phyloP scores from a whole-genome alignment of 2,329 filamentous ascomycete genomes.

The Epichloe glyceriae region DNA sequence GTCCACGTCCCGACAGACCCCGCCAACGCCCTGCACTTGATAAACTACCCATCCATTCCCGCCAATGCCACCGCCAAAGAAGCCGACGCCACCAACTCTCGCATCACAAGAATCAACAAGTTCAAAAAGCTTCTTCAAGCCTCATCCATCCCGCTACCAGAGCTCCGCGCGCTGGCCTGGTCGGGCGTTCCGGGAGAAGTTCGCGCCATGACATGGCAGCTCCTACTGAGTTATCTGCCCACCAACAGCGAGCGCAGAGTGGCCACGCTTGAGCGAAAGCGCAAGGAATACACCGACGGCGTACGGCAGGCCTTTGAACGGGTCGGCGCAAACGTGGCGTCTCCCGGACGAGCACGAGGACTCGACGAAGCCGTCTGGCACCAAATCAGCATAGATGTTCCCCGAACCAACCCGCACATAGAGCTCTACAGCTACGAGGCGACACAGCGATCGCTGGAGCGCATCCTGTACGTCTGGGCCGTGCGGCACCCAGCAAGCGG shows the following conservation, averaged over 20 bases:
- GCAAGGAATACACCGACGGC: slow-evolving; percentile 92
- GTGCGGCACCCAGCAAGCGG: slow-evolving; percentile 94
- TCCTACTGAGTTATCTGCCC: slow-evolving; percentile 86
- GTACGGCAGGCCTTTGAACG: slow-evolving; percentile 62
- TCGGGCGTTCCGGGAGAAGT: slow-evolving; percentile 91
- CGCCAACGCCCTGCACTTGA: slow-evolving; percentile 87
- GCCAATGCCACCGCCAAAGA: slow-evolving; percentile 69
- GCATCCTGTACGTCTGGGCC: slow-evolving; percentile 94
- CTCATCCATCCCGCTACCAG: slow-evolving; percentile 73
- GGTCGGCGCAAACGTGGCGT: slow-evolving; percentile 33
- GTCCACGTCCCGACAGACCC: slow-evolving; percentile 44
- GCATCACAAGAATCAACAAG: slow-evolving; percentile 92
- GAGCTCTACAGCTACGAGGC: slow-evolving; percentile 92
- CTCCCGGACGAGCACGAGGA: slow-evolving; percentile 43
- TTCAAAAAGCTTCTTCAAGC: slow-evolving; percentile 94
- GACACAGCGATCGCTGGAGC: slow-evolving; percentile 84
- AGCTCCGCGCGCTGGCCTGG: slow-evolving; percentile 80
- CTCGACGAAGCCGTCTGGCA: slow-evolving; percentile 98
- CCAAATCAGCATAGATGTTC: slow-evolving; percentile 97
- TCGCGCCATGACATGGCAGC: slow-evolving; percentile 97
- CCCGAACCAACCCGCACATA: slow-evolving; percentile 89
- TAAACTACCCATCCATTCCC: slow-evolving; percentile 69
- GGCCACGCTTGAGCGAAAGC: slow-evolving; percentile 79
- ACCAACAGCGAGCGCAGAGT: slow-evolving; percentile 93
- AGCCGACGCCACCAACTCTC: slow-evolving; percentile 70